Percentiles rank a stretch among this genome's conserved stretches.
phyloP scores from a whole-genome alignment of 2,329 filamentous ascomycete genomes.

The Rhynchosporium secalis region DNA sequence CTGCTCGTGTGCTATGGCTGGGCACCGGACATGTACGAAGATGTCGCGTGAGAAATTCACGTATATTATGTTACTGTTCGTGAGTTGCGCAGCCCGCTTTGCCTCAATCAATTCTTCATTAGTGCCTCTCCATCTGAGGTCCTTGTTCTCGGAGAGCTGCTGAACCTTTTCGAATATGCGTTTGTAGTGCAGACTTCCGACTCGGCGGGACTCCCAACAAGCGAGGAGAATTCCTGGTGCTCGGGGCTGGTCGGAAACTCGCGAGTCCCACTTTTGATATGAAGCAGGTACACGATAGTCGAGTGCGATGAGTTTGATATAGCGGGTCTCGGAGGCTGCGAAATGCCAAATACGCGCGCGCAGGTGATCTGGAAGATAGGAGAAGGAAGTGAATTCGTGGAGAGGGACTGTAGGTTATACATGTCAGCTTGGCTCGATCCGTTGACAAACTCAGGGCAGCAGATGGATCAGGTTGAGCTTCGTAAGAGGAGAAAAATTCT shows the following conservation, averaged over 20 bases:
- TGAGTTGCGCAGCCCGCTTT: background rate
- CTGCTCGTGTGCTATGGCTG: background rate
- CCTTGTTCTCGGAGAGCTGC: background rate
- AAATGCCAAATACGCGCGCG: background rate
- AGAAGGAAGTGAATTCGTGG: background rate
- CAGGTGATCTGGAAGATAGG: background rate
- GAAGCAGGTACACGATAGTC: background rate
- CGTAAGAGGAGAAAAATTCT: background rate
- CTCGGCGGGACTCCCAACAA: background rate
- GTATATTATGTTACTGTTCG: background rate
- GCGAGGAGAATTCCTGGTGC: background rate
- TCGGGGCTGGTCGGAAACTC: background rate
- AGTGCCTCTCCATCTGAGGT: background rate
- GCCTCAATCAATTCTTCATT: background rate
- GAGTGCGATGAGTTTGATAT: slow-evolving; percentile 7
- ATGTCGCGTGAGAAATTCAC: background rate
- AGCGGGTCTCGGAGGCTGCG: slow-evolving; percentile 1
- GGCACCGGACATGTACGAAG: background rate
- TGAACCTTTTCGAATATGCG: background rate
- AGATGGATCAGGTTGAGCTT: background rate
- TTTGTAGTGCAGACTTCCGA: background rate
- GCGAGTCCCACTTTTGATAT: slow-evolving; percentile 1
- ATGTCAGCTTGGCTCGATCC: background rate
- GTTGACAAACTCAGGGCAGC: background rate
- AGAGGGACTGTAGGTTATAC: background rate